Evolutionary conservation across 768 basidiomycete species (phyloP), one percentile per base, ranked within the genome.

Genomic region (Calocybe gangraenosa): DNA sequence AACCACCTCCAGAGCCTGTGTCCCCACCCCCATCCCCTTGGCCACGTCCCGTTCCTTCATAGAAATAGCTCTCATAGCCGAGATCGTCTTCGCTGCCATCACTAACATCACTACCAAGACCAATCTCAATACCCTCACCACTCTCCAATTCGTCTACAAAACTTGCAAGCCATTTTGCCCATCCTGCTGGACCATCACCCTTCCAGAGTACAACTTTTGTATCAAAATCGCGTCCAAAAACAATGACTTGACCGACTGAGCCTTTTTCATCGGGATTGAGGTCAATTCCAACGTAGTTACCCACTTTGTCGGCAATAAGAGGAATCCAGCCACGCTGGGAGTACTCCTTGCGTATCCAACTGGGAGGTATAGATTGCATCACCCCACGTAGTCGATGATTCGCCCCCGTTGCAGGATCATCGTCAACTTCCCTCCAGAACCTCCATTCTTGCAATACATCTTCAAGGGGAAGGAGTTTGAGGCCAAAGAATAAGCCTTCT

Each of bases 181-280:
- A 99, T 3, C 95, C 96, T 8, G 78, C 82, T 13, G 78, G 75
- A 7, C 93, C 92, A 46, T 97, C 92, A 7, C 96, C 96, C 41
- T 78, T 74, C 83, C 87, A 97, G 37, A 98, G 71, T 33, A 98
- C 94, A 30, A 96, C 90, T 61, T 99, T 99, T 9, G 92, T 87
- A 65, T 99, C 96, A 64, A 98, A 97, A 60, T 98, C 96, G 40
- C 96, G 80, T n/a, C 96, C 96, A 62, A 98, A 99, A 39, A 97
- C 84, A 47, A 99, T 96, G 37, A 97, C 95, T 61, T 99, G 96
- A 5, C 96, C 96, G 44, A 75, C 71, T 7, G 76, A 67, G 35
- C 92, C 93, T 37, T 68, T 66, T 58, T 84, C 81, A 7, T 62
- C 88, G 7, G 95, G 95, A 64, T 87, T 92, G 47, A 99, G 75